phyloP scores from a whole-genome alignment of 192 early-diverging fungal genomes.

The Coemansia sp. region DNA sequence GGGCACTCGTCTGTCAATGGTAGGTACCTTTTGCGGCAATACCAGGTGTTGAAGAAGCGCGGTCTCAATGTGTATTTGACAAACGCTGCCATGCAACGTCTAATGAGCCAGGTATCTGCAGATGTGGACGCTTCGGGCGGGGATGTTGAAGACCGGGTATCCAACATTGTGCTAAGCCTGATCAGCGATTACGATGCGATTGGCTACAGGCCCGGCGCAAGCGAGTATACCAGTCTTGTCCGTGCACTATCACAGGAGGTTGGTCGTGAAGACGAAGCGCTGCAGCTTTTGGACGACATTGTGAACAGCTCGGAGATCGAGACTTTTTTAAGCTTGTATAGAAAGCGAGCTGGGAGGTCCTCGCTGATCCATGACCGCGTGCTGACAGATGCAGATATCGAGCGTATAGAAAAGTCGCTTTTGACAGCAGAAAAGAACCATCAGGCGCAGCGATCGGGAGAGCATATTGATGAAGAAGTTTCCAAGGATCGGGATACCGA shows the following conservation, averaged over 20 bases:
- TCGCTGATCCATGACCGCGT: slow-evolving; percentile 14
- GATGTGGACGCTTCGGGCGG: slow-evolving; percentile 1
- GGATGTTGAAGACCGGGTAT: slow-evolving; percentile 13
- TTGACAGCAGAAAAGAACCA: slow-evolving; percentile 9
- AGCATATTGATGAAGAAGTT: not conserved
- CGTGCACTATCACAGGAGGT: slow-evolving; percentile 38
- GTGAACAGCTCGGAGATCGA: slow-evolving; percentile 39
- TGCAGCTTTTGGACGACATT: slow-evolving; percentile 45
- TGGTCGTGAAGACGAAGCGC: slow-evolving; percentile 36
- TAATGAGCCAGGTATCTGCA: slow-evolving; percentile 25
- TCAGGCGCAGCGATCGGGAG: slow-evolving; percentile 5
- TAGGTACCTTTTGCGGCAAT: slow-evolving; percentile 17
- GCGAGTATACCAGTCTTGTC: slow-evolving; percentile 44
- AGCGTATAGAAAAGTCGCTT: slow-evolving; percentile 31
- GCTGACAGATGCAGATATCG: slow-evolving; percentile 45
- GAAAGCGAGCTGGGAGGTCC: not conserved
- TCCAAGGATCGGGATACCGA: not conserved
- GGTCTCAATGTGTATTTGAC: slow-evolving; percentile 39
- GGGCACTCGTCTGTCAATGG: slow-evolving; percentile 2
- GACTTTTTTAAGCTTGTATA: slow-evolving; percentile 25
- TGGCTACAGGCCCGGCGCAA: slow-evolving; percentile 23
- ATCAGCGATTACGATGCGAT: slow-evolving; percentile 37
- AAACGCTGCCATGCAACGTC: slow-evolving; percentile 32
- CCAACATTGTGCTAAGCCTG: slow-evolving; percentile 25
- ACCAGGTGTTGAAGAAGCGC: slow-evolving; percentile 18